Evolutionary conservation across 2,329 filamentous ascomycete species (phyloP).

Genomic region (Colletotrichum sp.): DNA sequence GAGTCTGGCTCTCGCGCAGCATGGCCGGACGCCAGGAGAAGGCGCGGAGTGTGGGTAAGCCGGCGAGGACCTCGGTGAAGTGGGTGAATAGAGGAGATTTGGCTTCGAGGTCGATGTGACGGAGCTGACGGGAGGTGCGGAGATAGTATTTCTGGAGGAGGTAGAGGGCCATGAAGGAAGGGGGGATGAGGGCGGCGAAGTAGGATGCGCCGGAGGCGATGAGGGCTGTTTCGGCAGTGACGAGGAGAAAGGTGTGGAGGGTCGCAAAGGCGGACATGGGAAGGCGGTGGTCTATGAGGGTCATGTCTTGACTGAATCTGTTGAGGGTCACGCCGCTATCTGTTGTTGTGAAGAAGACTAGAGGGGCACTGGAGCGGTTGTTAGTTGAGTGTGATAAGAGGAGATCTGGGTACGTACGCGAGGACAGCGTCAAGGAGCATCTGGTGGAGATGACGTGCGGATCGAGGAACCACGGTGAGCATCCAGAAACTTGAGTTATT

Average conservation of each 20-base stretch:
- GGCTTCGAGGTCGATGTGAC: slow-evolving; percentile 57
- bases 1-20: slow-evolving; percentile 36
- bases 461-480: slow-evolving; percentile 26
- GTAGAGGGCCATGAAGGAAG: slow-evolving; percentile 45
- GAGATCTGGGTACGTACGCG: not conserved
- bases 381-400: not conserved
- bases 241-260: slow-evolving; percentile 30
- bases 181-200: slow-evolving; percentile 45
- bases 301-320: slow-evolving; percentile 47
- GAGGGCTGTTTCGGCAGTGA: slow-evolving; percentile 47
- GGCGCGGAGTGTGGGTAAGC: slow-evolving; percentile 53
- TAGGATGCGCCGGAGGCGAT: slow-evolving; percentile 49
- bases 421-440: slow-evolving; percentile 20
- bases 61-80: slow-evolving; percentile 53
- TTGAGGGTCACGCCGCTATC: slow-evolving; percentile 40
- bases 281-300: slow-evolving; percentile 43
- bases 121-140: slow-evolving; percentile 59
- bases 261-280: slow-evolving; percentile 28
- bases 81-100: slow-evolving; percentile 55
- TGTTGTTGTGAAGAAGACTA: slow-evolving; percentile 36
- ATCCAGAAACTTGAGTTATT: slow-evolving; percentile 26
- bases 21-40: slow-evolving; percentile 51
- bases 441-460: slow-evolving; percentile 29
- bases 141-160: slow-evolving; percentile 57
- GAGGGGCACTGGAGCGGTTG: not conserved